These are phyloP conservation scores for Phytophthora crassamura DNA, from an alignment of 352 stramenopile species.

Conservation along the genomic window DNA sequence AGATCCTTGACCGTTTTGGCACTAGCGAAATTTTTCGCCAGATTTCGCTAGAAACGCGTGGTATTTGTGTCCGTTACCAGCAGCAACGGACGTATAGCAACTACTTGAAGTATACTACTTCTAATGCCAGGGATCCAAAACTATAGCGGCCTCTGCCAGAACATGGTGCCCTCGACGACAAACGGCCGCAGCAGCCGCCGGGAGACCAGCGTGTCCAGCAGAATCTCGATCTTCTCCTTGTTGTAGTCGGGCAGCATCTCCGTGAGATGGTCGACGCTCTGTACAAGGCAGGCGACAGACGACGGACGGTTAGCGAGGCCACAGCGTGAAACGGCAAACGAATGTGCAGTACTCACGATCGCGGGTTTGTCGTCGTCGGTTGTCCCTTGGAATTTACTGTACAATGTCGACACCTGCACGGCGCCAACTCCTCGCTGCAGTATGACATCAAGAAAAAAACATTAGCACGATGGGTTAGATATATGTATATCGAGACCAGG, in stretches of 20 bases:
- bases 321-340: conserved; percentile 18
- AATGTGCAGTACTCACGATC: conserved; percentile 56
- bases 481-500: background rate
- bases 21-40: conserved; percentile 5
- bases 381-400: conserved; percentile 82
- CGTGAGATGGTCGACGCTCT: conserved; percentile 78
- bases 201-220: conserved; percentile 83
- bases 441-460: conserved; percentile 4
- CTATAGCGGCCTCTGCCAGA: conserved; percentile 65
- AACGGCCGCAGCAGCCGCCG: conserved; percentile 78
- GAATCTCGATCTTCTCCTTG: conserved; percentile 76
- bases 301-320: conserved; percentile 15
- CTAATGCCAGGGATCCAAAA: conserved; percentile 25
- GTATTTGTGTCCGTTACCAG: conserved; percentile 25
- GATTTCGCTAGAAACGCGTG: conserved; percentile 33
- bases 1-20: conserved; percentile 23
- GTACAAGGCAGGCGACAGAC: conserved; percentile 1
- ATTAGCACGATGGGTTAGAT: conserved; percentile 5
- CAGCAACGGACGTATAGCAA: conserved; percentile 17
- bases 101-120: no score
- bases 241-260: conserved; percentile 74
- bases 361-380: conserved; percentile 54
- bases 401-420: conserved; percentile 84
- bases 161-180: conserved; percentile 86
- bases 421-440: conserved; percentile 75